These are phyloP conservation scores for Poa pratensis DNA, from an alignment of 176 grass and related monocot genomes.

Conservation along the genomic window DNA sequence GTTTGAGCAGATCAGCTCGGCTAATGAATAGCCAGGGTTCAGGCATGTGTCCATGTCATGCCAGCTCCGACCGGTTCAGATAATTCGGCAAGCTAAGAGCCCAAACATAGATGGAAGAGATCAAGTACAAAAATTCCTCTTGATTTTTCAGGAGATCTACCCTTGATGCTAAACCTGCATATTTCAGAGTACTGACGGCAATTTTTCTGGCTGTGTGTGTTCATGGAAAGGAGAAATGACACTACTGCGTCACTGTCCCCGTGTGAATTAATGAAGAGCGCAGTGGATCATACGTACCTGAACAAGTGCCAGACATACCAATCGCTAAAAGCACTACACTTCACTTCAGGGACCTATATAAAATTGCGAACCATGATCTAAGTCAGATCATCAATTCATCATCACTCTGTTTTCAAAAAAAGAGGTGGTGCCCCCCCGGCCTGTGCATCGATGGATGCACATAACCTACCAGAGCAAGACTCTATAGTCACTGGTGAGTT, in stretches of 20 bases:
- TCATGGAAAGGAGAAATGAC: background rate
- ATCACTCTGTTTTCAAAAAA: background rate
- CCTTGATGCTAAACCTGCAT: background rate
- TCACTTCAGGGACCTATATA: background rate
- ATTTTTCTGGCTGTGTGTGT: too few relatives aligned
- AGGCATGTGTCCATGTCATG: background rate
- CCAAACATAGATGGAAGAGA: too few relatives aligned
- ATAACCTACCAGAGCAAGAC: background rate
- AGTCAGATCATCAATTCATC: background rate
- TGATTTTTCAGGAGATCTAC: background rate
- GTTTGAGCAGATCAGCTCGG: background rate
- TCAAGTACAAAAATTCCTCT: background rate
- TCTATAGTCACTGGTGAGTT: background rate
- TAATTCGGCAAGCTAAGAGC: background rate
- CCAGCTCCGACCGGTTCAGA: background rate
- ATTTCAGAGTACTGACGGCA: too few relatives aligned
- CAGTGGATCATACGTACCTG: background rate
- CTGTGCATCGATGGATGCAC: slow-evolving; percentile 2
- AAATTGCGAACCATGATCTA: background rate
- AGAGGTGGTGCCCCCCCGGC: background rate
- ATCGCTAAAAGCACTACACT: background rate
- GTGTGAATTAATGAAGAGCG: background rate
- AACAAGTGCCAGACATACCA: background rate
- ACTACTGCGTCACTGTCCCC: background rate
- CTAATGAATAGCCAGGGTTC: background rate